Evolutionary conservation across 2,329 filamentous ascomycete species (phyloP).

Genomic region (Calonectria pseudoreteaudii): DNA sequence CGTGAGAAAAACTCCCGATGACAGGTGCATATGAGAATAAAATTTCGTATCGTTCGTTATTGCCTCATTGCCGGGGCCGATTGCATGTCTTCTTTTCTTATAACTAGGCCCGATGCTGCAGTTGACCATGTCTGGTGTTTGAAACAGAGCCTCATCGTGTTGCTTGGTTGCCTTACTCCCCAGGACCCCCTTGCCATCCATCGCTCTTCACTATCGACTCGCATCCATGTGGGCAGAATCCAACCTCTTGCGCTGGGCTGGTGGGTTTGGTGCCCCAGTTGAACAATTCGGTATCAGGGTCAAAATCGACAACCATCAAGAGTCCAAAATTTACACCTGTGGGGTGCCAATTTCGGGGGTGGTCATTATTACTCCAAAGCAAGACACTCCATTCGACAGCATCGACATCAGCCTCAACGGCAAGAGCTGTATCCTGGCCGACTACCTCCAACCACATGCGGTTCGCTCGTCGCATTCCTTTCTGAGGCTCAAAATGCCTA

Average conservation of each 20-base stretch:
- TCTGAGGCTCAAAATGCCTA: slow-evolving; percentile 31
- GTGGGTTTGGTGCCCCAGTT: not conserved
- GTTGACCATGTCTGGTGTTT: not conserved
- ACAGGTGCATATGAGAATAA: not conserved
- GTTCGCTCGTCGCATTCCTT: slow-evolving; percentile 29
- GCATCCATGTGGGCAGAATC: not conserved
- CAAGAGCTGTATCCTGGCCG: slow-evolving; percentile 6
- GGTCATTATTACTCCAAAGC: slow-evolving; percentile 12
- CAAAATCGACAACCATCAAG: slow-evolving; percentile 31
- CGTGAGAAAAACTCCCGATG: not conserved
- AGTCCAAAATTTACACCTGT: slow-evolving; percentile 34
- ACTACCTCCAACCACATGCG: slow-evolving; percentile 29
- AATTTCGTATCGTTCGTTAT: not conserved
- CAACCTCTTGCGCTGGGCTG: not conserved
- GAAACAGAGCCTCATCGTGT: not conserved
- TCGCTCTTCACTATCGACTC: not conserved
- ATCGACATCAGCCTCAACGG: slow-evolving; percentile 30
- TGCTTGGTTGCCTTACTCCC: not conserved
- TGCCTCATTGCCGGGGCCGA: not conserved
- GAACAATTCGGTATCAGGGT: slow-evolving; percentile 23
- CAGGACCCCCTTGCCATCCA: not conserved
- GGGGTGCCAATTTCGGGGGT: slow-evolving; percentile 31
- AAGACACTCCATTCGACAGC: slow-evolving; percentile 24
- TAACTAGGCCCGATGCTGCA: not conserved
- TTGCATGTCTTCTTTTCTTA: not conserved